These are phyloP conservation scores for Globisporangium echinulatum DNA, from an alignment of 352 stramenopile species.

Conservation along the genomic window DNA sequence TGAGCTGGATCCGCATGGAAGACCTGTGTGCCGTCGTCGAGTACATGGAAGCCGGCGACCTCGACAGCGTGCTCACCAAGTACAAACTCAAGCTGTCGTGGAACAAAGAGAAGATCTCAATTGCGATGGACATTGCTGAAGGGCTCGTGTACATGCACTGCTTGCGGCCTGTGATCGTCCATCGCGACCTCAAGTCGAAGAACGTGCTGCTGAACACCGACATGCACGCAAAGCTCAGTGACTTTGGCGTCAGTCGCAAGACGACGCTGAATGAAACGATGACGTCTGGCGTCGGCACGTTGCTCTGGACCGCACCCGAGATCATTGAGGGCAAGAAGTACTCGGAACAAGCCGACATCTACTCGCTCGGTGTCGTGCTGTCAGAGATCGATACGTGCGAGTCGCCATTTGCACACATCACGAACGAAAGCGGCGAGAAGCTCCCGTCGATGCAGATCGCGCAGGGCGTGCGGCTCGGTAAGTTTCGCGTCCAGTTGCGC, in stretches of 20 bases:
- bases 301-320: constrained; percentile 84
- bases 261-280: constrained; percentile 66
- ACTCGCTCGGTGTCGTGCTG: constrained; percentile 80
- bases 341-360: constrained; percentile 85
- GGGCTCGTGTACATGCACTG: constrained; percentile 83
- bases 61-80: constrained; percentile 52
- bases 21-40: constrained; percentile 75
- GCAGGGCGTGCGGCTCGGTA: constrained; percentile 47
- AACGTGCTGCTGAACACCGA: constrained; percentile 75
- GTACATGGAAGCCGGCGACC: constrained; percentile 72
- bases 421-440: constrained; percentile 31
- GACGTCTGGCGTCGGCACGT: constrained; percentile 72
- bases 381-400: constrained; percentile 74
- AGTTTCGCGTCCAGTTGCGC: constrained; percentile 43
- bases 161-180: constrained; percentile 60
- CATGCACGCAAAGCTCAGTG: constrained; percentile 75
- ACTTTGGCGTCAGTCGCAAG: constrained; percentile 83
- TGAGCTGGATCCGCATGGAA: constrained; percentile 58
- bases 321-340: constrained; percentile 85
- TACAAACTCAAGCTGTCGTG: constrained; percentile 49
- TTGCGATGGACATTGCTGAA: constrained; percentile 79
- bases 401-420: constrained; percentile 47
- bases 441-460: constrained; percentile 70
- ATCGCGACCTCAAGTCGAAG: constrained; percentile 85
- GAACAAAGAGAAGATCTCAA: constrained; percentile 66